A percentile compares a stretch with the other conserved stretches of the same genome.
These are phyloP conservation scores for Eimeria tenella DNA, from an alignment of 169 alveolate species.

Conservation along the genomic window DNA sequence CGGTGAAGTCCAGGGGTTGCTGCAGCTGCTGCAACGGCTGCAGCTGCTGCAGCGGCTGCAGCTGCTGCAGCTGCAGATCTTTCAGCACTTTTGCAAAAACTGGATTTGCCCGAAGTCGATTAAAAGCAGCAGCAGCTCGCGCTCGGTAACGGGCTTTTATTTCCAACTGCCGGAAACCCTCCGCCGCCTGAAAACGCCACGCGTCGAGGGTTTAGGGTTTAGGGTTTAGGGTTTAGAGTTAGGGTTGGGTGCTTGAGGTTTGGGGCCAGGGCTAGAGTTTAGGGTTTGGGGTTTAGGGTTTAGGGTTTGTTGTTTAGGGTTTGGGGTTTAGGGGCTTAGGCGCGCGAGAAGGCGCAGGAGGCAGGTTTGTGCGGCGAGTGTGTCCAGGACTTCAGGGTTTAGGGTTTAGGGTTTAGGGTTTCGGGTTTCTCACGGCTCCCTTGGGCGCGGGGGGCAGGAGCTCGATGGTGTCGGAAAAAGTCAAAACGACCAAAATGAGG, in stretches of 20 bases:
- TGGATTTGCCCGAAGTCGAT: constrained; percentile 5
- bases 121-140: background rate
- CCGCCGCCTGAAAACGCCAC: background rate
- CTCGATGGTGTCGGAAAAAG: constrained; percentile 59
- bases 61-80: background rate
- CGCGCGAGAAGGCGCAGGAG: background rate
- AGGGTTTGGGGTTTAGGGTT: no score
- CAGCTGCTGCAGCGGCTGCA: no score
- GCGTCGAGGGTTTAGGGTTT: background rate
- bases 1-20: background rate
- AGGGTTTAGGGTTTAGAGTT: no score
- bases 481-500: constrained; percentile 52
- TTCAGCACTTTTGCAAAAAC: background rate
- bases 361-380: background rate
- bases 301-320: no score
- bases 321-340: no score
- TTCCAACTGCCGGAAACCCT: constrained; percentile 50
- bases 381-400: background rate
- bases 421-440: constrained; percentile 38
- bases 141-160: background rate
- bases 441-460: constrained; percentile 68
- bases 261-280: no score
- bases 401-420: no score
- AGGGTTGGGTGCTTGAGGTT: no score
- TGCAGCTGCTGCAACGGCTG: no score